A percentile compares a stretch with the other conserved stretches of the same genome.
Evolutionary conservation across 805 yeast species (phyloP).

Genomic region (Pichia thaimueangensis): DNA sequence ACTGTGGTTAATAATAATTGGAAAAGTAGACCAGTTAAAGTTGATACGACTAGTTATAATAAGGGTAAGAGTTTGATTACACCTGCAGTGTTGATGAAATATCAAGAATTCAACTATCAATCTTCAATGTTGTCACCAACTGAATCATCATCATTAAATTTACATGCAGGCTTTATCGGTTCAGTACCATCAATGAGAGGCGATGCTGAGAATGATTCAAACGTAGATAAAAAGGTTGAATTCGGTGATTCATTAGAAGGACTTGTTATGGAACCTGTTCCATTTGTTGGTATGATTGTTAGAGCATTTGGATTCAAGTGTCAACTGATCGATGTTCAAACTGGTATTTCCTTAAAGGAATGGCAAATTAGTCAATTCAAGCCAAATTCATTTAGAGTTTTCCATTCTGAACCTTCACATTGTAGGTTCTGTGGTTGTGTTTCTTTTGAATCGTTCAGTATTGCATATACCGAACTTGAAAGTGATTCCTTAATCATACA

Average conservation of each 20-base stretch:
- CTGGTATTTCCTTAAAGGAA: slow-evolving; percentile 62
- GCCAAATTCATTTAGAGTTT: slow-evolving; percentile 54
- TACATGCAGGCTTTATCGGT: background rate
- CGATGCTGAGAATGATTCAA: slow-evolving; percentile 1
- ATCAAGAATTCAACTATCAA: slow-evolving; percentile 3
- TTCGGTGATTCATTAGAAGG: slow-evolving; percentile 9
- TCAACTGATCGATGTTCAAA: slow-evolving; percentile 69
- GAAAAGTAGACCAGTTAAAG: slow-evolving; percentile 47
- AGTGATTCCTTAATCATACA: slow-evolving; percentile 58
- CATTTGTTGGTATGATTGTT: slow-evolving; percentile 71
- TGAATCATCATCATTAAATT: background rate
- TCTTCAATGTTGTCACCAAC: background rate
- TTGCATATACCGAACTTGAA: slow-evolving; percentile 61
- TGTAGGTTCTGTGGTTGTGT: slow-evolving; percentile 91
- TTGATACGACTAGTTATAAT: slow-evolving; percentile 43
- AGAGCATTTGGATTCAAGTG: slow-evolving; percentile 51
- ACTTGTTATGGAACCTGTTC: slow-evolving; percentile 44
- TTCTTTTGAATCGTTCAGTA: slow-evolving; percentile 63
- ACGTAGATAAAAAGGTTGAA: slow-evolving; percentile 3
- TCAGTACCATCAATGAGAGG: too few species aligned
- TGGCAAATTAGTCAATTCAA: slow-evolving; percentile 59
- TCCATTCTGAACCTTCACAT: slow-evolving; percentile 82
- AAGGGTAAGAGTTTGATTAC: slow-evolving; percentile 34
- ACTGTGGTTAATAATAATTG: slow-evolving; percentile 62
- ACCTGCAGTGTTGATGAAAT: slow-evolving; percentile 31